Base-by-base conservation (phyloP, 129 eudicot species). In the Daucus carota region DNA sequence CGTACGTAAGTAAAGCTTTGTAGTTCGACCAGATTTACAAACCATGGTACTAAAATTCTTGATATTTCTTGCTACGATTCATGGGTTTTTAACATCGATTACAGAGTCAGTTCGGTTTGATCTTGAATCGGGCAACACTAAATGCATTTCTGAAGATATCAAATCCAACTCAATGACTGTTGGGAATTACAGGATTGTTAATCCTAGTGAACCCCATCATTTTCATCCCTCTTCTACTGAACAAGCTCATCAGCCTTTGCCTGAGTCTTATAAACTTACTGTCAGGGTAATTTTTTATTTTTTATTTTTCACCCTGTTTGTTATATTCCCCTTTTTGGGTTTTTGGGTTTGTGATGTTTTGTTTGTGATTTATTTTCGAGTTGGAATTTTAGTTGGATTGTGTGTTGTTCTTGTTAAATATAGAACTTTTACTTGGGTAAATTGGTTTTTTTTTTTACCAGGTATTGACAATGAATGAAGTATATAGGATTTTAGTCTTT, bases 121-220 rank as follows among this genome's bases (percentile, higher is more conserved):
- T 70, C 92, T 91, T 36, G 85, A 89, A 68, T 91, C 97, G 8
- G 94, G 97, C 18, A 86, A 73, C 70, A 88, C 94, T 32, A 95
- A 91, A 85, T 95, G 99, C 85, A 95, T 95, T 75, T 57, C 96
- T 50, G 99, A 94, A 85, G 96, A 94, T 34, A 89, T 94, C 72
- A 94, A 88, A 83, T 76, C 69, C 82, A 89, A 89, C 81, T 83
- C 94, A 5, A 95, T 95, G 97, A 85, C 99, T 16, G 94, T 91
- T 32, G 99, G 94, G 31, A 93, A 85, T 59, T 95, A 95, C 78
- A 83, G 79, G 7, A 81, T 95, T 60, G 88, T 91, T 73, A 91
- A 95, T 76, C 93, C 93, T 54, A 76, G 80, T 46, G 96, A 95
- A 75, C 86, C 80, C 34, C 76, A 75, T 12, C 94, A 42, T 4